Percentiles rank a stretch among this genome's conserved stretches.
Conservation (phyloP, 73 alveolate genomes). For the Durusdinium trenchii region DNA sequence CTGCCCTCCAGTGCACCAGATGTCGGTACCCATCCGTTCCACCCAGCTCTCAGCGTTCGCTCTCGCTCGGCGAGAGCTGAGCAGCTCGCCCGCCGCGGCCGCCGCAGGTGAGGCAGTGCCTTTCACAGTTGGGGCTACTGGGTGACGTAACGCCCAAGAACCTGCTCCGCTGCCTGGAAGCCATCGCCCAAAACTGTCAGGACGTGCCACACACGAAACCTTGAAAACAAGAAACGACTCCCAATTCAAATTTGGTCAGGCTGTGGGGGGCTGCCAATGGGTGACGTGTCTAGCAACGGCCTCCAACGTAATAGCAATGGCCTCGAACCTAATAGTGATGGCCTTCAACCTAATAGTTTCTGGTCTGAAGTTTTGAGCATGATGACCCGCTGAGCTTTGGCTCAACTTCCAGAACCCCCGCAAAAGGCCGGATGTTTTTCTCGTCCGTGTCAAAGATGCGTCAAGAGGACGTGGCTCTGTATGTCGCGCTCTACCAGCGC, state of each 20-base stretch:
- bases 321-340: not conserved
- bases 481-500: constrained; percentile 56
- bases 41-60: too few relatives aligned
- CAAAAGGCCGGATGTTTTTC: too few relatives aligned
- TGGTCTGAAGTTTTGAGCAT: not conserved
- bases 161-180: not conserved
- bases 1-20: too few relatives aligned
- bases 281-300: too few relatives aligned
- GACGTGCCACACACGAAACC: not conserved
- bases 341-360: not conserved
- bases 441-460: too few relatives aligned
- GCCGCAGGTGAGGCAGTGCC: constrained; percentile 5
- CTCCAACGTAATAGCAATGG: too few relatives aligned
- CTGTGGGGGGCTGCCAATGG: not conserved
- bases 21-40: too few relatives aligned
- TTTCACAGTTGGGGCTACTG: not conserved
- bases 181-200: not conserved
- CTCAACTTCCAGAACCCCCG: not conserved
- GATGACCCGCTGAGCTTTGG: too few relatives aligned
- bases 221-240: not conserved
- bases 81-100: too few relatives aligned
- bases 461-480: constrained; percentile 40
- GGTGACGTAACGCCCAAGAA: not conserved
- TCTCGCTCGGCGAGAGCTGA: too few relatives aligned
- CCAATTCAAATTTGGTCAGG: too few relatives aligned